Percentiles rank a stretch among this genome's conserved stretches.
These are phyloP conservation scores for Colletotrichum sp. DNA, from an alignment of 2,329 filamentous ascomycete genomes.

Conservation along the genomic window DNA sequence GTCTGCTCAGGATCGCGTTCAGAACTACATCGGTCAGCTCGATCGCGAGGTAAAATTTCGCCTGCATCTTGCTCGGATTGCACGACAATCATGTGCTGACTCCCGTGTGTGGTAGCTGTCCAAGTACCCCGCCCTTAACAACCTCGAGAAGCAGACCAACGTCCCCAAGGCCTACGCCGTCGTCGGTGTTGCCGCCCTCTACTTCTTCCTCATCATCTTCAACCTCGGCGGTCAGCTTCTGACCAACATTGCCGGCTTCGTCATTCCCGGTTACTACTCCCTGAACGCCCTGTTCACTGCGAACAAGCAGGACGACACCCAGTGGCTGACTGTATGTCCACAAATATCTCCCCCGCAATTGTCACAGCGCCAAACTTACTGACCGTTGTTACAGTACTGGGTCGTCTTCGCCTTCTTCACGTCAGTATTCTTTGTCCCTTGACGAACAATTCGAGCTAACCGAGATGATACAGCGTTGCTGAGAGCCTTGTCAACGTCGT, in stretches of 20 bases:
- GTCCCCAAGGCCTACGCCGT: conserved; percentile 86
- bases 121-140: conserved; percentile 83
- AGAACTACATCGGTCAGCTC: conserved; percentile 78
- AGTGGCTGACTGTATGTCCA: conserved; percentile 73
- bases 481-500: conserved; percentile 85
- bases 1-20: conserved; percentile 78
- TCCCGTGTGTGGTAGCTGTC: conserved; percentile 64
- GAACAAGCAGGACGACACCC: conserved; percentile 78
- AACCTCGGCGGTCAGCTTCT: conserved; percentile 89
- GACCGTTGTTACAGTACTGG: conserved; percentile 70
- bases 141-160: conserved; percentile 83
- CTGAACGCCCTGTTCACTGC: conserved; percentile 76
- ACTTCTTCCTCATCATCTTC: conserved; percentile 92
- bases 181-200: conserved; percentile 77
- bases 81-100: neutral
- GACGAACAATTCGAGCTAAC: conserved; percentile 1
- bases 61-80: neutral
- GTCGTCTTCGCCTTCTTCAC: conserved; percentile 85
- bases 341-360: neutral
- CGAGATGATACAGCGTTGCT: conserved; percentile 58
- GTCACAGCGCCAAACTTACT: conserved; percentile 4
- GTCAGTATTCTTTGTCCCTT: conserved; percentile 40
- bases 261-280: conserved; percentile 86
- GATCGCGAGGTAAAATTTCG: conserved; percentile 73
- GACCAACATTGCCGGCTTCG: conserved; percentile 85